Evolutionary conservation across 495 filamentous ascomycete species (phyloP).

Genomic region (Neurospora hispaniola): DNA sequence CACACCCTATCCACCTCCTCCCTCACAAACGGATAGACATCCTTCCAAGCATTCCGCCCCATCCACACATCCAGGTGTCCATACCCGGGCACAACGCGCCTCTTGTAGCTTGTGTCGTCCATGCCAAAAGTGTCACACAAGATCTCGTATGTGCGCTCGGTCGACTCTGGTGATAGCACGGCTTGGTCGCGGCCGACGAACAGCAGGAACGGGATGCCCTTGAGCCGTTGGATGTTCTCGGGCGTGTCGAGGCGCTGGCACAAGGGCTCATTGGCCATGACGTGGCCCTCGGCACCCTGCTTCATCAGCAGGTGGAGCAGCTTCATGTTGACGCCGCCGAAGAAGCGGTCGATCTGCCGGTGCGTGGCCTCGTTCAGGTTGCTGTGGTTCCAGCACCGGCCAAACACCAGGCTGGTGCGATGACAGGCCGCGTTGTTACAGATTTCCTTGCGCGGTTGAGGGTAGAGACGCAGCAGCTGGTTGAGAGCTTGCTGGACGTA

Average conservation of each 20-base stretch:
- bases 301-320: conserved; percentile 46
- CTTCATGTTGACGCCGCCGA: conserved; percentile 52
- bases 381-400: conserved; percentile 52
- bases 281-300: conserved; percentile 42
- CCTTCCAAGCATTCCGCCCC: conserved; percentile 49
- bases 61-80: conserved; percentile 62
- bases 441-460: conserved; percentile 43
- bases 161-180: conserved; percentile 48
- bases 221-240: conserved; percentile 39
- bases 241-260: conserved; percentile 36
- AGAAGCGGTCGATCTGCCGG: conserved; percentile 48
- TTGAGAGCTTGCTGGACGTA: conserved; percentile 43
- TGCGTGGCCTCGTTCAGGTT: conserved; percentile 57
- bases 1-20: conserved; percentile 44
- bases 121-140: conserved; percentile 44
- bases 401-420: conserved; percentile 49
- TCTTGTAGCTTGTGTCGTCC: conserved; percentile 31
- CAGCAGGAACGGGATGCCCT: conserved; percentile 46
- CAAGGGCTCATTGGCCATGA: conserved; percentile 39
- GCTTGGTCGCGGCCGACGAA: conserved; percentile 50
- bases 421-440: conserved; percentile 54
- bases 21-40: conserved; percentile 51
- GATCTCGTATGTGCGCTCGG: conserved; percentile 45
- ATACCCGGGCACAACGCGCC: conserved; percentile 48
- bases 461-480: conserved; percentile 50